phyloP scores from a whole-genome alignment of 768 basidiomycete genomes.

The Ramaria sp. region DNA sequence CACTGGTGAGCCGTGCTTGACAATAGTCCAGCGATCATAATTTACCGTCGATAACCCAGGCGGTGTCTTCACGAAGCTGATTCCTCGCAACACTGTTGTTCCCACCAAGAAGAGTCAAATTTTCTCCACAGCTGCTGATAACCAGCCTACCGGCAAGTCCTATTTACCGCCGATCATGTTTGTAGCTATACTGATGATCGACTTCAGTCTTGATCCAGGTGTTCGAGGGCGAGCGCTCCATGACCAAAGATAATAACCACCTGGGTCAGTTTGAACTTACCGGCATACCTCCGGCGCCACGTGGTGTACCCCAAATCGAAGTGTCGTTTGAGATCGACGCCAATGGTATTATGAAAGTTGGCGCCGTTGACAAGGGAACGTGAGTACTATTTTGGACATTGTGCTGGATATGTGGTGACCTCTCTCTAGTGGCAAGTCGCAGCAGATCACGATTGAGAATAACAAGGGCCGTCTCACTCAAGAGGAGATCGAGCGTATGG shows the following conservation, averaged over 20 bases:
- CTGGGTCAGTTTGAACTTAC: slow-evolving; percentile 95
- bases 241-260: slow-evolving; percentile 98
- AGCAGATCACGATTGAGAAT: slow-evolving; percentile 90
- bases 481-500: slow-evolving; percentile 94
- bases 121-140: slow-evolving; percentile 12
- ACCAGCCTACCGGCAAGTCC: slow-evolving; percentile 15
- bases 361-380: slow-evolving; percentile 92
- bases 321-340: no score
- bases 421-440: slow-evolving; percentile 60
- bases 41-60: slow-evolving; percentile 20
- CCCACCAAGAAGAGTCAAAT: slow-evolving; percentile 94
- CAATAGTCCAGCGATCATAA: neutral
- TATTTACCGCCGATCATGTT: no score
- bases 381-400: slow-evolving; percentile 25
- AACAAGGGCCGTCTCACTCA: slow-evolving; percentile 87
- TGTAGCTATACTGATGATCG: no score
- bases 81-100: slow-evolving; percentile 95
- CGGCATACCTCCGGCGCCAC: slow-evolving; percentile 88
- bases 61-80: slow-evolving; percentile 96
- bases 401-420: neutral
- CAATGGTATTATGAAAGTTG: slow-evolving; percentile 92
- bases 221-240: no score
- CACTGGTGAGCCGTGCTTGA: slow-evolving; percentile 33
- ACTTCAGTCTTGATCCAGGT: no score
- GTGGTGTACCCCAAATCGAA: slow-evolving; percentile 95